phyloP scores from a whole-genome alignment of 2,329 filamentous ascomycete genomes.

The Paecilomyces niveus region DNA sequence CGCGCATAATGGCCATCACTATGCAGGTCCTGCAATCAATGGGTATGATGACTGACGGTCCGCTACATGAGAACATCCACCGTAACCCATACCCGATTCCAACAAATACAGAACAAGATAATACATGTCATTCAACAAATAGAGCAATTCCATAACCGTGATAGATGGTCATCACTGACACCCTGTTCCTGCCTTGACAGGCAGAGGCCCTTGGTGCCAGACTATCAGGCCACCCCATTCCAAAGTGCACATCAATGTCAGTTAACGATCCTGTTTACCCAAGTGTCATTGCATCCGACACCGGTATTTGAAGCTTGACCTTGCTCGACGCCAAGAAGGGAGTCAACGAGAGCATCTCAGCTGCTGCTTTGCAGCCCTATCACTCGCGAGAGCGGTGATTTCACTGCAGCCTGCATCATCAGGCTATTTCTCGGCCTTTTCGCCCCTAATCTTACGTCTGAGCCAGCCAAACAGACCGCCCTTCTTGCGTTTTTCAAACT shows the following conservation, averaged over 20 bases:
- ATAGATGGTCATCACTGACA: not conserved
- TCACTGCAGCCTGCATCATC: not conserved
- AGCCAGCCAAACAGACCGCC: slow-evolving; percentile 8
- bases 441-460: slow-evolving; percentile 9
- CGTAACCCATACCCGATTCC: not conserved
- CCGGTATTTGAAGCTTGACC: not conserved
- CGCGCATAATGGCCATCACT: not conserved
- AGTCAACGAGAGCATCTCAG: not conserved
- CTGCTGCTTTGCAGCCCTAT: not conserved
- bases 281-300: not conserved
- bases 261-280: not conserved
- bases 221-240: not conserved
- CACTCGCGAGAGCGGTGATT: not conserved
- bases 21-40: not conserved
- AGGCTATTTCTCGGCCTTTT: slow-evolving; percentile 3
- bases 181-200: not conserved
- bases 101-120: not conserved
- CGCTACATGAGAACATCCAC: not conserved
- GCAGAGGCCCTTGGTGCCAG: not conserved
- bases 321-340: not conserved
- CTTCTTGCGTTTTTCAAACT: slow-evolving; percentile 1
- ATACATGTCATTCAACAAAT: not conserved
- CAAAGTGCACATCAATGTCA: not conserved
- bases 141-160: not conserved
- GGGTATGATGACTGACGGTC: not conserved